Conservation (phyloP, 2,329 filamentous ascomycete genomes). For the Colletotrichum euphorbiae region DNA sequence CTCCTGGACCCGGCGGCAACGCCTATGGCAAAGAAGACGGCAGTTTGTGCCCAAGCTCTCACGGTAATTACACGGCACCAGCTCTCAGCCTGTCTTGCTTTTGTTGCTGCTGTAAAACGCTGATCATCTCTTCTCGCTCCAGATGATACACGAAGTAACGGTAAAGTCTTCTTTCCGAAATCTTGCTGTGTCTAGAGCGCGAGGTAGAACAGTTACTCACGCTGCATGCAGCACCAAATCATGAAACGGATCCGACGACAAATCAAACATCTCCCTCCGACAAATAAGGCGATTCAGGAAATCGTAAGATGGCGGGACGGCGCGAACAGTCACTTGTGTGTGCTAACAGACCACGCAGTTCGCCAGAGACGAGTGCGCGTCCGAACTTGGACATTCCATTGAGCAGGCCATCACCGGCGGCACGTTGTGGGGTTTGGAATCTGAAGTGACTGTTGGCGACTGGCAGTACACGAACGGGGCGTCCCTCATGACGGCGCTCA, state of each 20-base stretch:
- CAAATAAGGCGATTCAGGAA: too few species aligned
- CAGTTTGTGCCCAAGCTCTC: background rate
- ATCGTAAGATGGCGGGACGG: background rate
- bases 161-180: too few species aligned
- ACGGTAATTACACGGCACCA: background rate
- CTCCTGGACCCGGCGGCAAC: conserved; percentile 2
- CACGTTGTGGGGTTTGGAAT: background rate
- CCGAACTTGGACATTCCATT: conserved; percentile 7
- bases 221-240: background rate
- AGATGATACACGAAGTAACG: background rate
- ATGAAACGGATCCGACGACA: background rate
- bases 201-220: background rate
- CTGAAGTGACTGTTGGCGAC: background rate
- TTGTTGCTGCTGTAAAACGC: too few species aligned
- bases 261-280: background rate
- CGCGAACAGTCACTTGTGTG: too few species aligned
- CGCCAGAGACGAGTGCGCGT: background rate
- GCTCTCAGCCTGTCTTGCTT: too few species aligned
- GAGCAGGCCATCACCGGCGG: conserved; percentile 4
- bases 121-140: too few species aligned
- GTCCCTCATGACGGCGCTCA: background rate
- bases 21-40: background rate
- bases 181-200: too few species aligned
- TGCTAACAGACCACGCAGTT: background rate
- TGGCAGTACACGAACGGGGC: background rate